Conservation (phyloP, 2,329 filamentous ascomycete genomes). For the Coniochaeta pulveracea region DNA sequence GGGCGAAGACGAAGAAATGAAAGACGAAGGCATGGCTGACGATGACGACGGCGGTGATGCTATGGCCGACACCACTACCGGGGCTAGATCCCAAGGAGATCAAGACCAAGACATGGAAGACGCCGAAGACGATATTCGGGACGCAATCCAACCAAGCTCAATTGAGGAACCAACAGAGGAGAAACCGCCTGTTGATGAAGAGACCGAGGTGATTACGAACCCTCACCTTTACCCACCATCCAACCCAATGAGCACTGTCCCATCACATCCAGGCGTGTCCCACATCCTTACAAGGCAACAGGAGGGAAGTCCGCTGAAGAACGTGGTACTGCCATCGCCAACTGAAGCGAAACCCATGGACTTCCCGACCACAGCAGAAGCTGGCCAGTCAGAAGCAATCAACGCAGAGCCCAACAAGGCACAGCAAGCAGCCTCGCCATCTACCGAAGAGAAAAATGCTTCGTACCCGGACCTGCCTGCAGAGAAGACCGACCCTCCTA, state of each 20-base stretch:
- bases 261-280: slow-evolving; percentile 6
- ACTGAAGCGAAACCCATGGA: slow-evolving; percentile 19
- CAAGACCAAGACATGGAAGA: slow-evolving; percentile 16
- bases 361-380: slow-evolving; percentile 1
- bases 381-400: no score
- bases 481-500: no score
- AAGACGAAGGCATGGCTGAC: slow-evolving; percentile 33
- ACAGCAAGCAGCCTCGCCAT: no score
- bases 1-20: slow-evolving; percentile 31
- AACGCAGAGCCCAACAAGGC: no score
- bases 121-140: slow-evolving; percentile 9
- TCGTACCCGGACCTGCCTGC: no score
- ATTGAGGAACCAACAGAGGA: slow-evolving; percentile 12
- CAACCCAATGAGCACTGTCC: slow-evolving; percentile 14
- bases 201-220: slow-evolving; percentile 5
- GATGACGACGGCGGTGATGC: slow-evolving; percentile 33
- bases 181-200: slow-evolving; percentile 6
- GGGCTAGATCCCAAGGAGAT: slow-evolving; percentile 12
- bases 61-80: neutral
- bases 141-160: slow-evolving; percentile 11
- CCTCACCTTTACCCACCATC: slow-evolving; percentile 15
- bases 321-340: slow-evolving; percentile 35
- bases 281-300: slow-evolving; percentile 19
- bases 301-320: slow-evolving; percentile 42
- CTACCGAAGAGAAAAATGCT: no score